Evolutionary conservation across 2,329 filamentous ascomycete species (phyloP).

Genomic region (Phyllosticta citribraziliensis): DNA sequence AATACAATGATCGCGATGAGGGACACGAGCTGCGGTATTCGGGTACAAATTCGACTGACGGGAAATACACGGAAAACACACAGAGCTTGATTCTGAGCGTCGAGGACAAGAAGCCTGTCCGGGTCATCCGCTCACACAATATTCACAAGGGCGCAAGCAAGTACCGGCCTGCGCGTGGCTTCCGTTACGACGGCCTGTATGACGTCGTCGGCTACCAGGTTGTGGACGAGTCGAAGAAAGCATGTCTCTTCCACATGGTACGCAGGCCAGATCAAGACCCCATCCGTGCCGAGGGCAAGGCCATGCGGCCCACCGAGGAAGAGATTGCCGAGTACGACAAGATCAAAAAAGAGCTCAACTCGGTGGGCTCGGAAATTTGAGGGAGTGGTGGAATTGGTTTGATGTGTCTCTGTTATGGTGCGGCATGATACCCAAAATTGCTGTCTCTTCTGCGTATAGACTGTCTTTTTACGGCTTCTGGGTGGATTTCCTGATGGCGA

Average conservation of each 20-base stretch:
- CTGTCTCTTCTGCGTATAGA: not conserved
- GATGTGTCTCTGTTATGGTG: no score
- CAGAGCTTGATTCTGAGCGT: constrained; percentile 33
- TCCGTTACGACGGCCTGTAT: constrained; percentile 52
- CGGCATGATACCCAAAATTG: no score
- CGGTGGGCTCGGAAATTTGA: no score
- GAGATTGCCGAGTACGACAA: constrained; percentile 19
- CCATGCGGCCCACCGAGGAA: constrained; percentile 33
- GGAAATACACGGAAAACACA: constrained; percentile 29
- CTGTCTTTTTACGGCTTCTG: no score
- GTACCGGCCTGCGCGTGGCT: constrained; percentile 38
- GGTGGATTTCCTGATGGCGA: no score
- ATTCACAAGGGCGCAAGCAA: constrained; percentile 22
- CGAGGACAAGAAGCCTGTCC: constrained; percentile 29
- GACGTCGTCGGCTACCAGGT: constrained; percentile 31
- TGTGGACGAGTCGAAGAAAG: constrained; percentile 31
- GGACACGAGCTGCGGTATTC: constrained; percentile 34
- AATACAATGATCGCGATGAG: constrained; percentile 41
- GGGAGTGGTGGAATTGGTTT: no score
- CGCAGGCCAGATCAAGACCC: constrained; percentile 36
- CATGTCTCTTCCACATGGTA: constrained; percentile 39
- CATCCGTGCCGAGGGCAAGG: constrained; percentile 36
- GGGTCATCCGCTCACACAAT: constrained; percentile 42
- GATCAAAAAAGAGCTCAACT: not conserved
- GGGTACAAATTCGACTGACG: constrained; percentile 19